Evolutionary conservation across 805 yeast species (phyloP).

Genomic region (Monosporozyma siamensis): DNA sequence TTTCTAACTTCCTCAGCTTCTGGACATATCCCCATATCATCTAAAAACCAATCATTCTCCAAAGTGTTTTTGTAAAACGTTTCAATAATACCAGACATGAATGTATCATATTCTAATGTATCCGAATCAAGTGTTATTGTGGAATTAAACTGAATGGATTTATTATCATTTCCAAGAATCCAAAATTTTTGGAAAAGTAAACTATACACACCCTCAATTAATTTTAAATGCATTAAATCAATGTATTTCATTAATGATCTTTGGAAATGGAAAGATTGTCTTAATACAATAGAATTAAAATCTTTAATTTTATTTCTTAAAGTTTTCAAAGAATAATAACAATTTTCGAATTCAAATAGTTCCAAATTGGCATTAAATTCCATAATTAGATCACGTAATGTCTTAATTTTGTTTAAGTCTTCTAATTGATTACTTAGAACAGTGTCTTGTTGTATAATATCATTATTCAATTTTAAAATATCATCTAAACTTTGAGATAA

Average conservation of each 20-base stretch:
- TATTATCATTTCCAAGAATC: slow-evolving; percentile 10
- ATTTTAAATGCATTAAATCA: slow-evolving; percentile 21
- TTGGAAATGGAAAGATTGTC: slow-evolving; percentile 23
- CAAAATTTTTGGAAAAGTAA: slow-evolving; percentile 19
- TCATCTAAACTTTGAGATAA: neutral
- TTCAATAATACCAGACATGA: slow-evolving; percentile 13
- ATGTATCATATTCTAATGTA: slow-evolving; percentile 13
- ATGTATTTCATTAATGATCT: slow-evolving; percentile 19
- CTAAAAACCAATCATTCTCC: slow-evolving; percentile 18
- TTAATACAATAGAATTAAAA: slow-evolving; percentile 9
- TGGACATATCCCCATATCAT: slow-evolving; percentile 17
- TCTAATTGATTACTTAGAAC: slow-evolving; percentile 12
- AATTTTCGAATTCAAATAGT: slow-evolving; percentile 25
- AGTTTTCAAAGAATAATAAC: slow-evolving; percentile 24
- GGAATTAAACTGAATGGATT: slow-evolving; percentile 10
- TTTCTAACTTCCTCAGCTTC: slow-evolving; percentile 16
- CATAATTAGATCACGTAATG: slow-evolving; percentile 15
- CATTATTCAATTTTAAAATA: neutral
- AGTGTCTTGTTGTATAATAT: neutral
- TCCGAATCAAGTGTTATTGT: slow-evolving; percentile 2
- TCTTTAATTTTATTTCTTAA: slow-evolving; percentile 18
- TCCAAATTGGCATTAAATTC: slow-evolving; percentile 26
- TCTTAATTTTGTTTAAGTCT: slow-evolving; percentile 14
- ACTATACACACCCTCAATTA: slow-evolving; percentile 14
- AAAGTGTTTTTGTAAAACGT: slow-evolving; percentile 13